A percentile compares a stretch with the other conserved stretches of the same genome.
Evolutionary conservation across 768 basidiomycete genomes (phyloP).

Genomic region (Hericium rajendrae): DNA sequence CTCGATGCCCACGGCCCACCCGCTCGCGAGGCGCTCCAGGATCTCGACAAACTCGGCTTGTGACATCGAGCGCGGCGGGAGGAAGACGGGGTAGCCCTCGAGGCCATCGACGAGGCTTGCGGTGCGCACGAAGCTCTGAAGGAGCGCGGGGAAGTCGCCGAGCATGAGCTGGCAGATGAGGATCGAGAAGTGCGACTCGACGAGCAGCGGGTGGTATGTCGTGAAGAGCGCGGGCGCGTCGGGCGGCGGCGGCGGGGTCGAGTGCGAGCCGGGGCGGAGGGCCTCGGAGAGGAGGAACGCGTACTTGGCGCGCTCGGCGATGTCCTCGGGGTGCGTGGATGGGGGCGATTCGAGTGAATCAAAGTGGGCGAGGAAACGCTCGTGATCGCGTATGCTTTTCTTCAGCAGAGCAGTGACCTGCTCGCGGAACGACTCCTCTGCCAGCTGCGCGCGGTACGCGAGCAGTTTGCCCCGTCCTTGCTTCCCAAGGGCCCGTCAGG

Average conservation of each 20-base stretch:
- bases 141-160: constrained; percentile 55
- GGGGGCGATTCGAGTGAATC: constrained; percentile 50
- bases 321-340: constrained; percentile 14
- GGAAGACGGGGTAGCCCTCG: constrained; percentile 83
- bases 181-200: constrained; percentile 79
- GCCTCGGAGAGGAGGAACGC: constrained; percentile 64
- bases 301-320: constrained; percentile 49
- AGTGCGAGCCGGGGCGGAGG: constrained; percentile 51
- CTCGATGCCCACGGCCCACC: constrained; percentile 61
- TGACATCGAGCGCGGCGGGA: constrained; percentile 80
- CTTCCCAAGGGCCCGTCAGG: constrained; percentile 68
- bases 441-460: constrained; percentile 56
- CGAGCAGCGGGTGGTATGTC: constrained; percentile 83
- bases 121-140: constrained; percentile 56
- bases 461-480: constrained; percentile 44
- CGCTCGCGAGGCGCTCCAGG: constrained; percentile 67
- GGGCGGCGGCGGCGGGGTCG: constrained; percentile 25
- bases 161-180: constrained; percentile 70
- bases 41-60: constrained; percentile 87
- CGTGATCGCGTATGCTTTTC: constrained; percentile 78
- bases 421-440: constrained; percentile 46
- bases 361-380: constrained; percentile 76
- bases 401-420: constrained; percentile 49
- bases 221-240: constrained; percentile 61
- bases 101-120: constrained; percentile 68